Evolutionary conservation across 495 filamentous ascomycete species (phyloP).

Genomic region (Xylaria longipes): DNA sequence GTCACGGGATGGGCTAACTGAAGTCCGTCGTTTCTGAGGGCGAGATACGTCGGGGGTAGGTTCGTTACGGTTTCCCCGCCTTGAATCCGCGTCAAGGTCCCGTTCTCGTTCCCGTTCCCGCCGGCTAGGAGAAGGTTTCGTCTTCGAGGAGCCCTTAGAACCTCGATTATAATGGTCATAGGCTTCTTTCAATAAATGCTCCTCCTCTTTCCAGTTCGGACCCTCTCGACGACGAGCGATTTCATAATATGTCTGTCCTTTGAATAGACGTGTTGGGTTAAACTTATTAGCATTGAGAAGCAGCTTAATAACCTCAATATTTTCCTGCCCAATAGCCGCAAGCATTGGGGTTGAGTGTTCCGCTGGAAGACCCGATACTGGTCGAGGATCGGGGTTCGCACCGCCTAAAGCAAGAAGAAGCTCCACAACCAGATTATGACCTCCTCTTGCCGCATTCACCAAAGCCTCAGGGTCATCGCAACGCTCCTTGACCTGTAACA

Average conservation of each 20-base stretch:
- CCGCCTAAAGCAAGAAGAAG: conserved; percentile 82
- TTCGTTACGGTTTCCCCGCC: conserved; percentile 55
- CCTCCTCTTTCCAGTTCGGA: conserved; percentile 88
- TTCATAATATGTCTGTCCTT: conserved; percentile 81
- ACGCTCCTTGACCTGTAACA: conserved; percentile 75
- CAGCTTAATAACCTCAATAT: conserved; percentile 79
- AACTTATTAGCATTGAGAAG: conserved; percentile 80
- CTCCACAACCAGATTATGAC: conserved; percentile 85
- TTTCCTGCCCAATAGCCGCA: conserved; percentile 89
- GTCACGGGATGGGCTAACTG: conserved; percentile 54
- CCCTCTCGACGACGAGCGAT: conserved; percentile 81
- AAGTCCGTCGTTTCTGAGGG: conserved; percentile 53
- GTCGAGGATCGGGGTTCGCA: conserved; percentile 79
- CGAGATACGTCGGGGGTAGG: conserved; percentile 46
- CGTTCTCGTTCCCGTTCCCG: conserved; percentile 59
- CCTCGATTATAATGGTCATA: conserved; percentile 68
- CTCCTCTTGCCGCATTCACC: conserved; percentile 89
- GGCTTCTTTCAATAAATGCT: conserved; percentile 77
- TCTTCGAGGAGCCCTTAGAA: conserved; percentile 50
- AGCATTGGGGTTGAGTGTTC: conserved; percentile 89
- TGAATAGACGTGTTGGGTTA: conserved; percentile 73
- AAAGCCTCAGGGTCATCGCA: conserved; percentile 81
- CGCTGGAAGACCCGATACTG: conserved; percentile 52
- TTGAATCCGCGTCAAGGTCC: conserved; percentile 57
- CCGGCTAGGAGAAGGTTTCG: conserved; percentile 56